Conservation (phyloP, 805 yeast species). For the Zygosaccharomyces kombuchaensis region DNA sequence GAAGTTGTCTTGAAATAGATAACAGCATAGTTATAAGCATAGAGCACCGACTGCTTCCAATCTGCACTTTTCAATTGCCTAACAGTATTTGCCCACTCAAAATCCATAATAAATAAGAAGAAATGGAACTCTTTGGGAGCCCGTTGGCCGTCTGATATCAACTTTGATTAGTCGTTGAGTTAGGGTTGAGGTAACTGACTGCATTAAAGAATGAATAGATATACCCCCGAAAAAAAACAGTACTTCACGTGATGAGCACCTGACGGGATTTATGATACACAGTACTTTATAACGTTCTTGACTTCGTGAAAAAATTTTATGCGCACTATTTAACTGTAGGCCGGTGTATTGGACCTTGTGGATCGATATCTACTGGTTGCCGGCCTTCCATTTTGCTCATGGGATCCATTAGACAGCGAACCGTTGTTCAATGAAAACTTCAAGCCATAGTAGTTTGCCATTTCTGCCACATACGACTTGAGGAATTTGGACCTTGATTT, state of each 20-base stretch:
- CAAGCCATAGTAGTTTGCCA: constrained; percentile 17
- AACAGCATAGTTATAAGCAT: not conserved
- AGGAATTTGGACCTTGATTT: constrained; percentile 20
- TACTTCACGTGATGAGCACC: not conserved
- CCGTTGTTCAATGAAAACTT: constrained; percentile 9
- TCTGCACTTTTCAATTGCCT: constrained; percentile 1
- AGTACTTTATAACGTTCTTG: not conserved
- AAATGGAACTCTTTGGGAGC: not conserved
- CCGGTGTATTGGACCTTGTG: constrained; percentile 21
- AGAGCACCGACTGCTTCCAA: not conserved
- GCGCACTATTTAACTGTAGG: constrained; percentile 9
- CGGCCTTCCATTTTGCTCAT: constrained; percentile 4
- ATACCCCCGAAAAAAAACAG: not conserved
- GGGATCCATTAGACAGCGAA: constrained; percentile 13
- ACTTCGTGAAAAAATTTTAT: not conserved
- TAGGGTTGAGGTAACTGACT: not conserved
- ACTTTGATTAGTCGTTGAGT: not conserved
- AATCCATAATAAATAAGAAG: not conserved
- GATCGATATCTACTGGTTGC: constrained; percentile 17
- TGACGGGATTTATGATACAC: not conserved
- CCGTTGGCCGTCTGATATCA: not conserved
- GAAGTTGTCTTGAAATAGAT: constrained; percentile 8
- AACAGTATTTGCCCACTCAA: not conserved
- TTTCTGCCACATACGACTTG: constrained; percentile 20
- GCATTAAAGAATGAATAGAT: not conserved